Evolutionary conservation across 108 stramenopile species (phyloP).

Genomic region (Licmophora abbreviata): DNA sequence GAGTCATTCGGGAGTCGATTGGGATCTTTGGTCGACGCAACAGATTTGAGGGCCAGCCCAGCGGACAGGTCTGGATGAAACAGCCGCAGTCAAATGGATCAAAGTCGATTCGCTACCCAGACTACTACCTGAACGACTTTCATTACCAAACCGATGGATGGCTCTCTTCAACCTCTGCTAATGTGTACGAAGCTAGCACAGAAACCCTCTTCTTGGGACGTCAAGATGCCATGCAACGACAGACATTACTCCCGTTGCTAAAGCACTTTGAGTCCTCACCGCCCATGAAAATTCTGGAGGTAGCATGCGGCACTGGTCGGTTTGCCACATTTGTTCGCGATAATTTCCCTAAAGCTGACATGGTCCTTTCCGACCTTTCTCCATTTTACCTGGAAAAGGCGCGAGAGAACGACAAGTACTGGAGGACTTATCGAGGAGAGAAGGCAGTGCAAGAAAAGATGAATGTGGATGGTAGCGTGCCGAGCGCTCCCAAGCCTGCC

Average conservation of each 20-base stretch:
- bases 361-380: slow-evolving; percentile 27
- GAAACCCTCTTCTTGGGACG: slow-evolving; percentile 49
- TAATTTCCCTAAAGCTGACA: slow-evolving; percentile 26
- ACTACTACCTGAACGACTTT: slow-evolving; percentile 31
- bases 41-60: slow-evolving; percentile 3
- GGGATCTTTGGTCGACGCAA: slow-evolving; percentile 18
- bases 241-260: slow-evolving; percentile 11
- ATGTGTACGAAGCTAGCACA: slow-evolving; percentile 32
- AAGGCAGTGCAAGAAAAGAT: background rate
- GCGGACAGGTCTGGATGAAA: background rate
- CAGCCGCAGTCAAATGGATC: background rate
- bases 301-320: slow-evolving; percentile 53
- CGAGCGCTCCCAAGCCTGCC: slow-evolving; percentile 6
- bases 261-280: background rate
- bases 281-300: slow-evolving; percentile 31
- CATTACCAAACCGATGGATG: slow-evolving; percentile 49
- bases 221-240: slow-evolving; percentile 42
- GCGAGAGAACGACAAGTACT: slow-evolving; percentile 22
- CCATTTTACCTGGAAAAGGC: slow-evolving; percentile 35
- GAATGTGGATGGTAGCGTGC: background rate
- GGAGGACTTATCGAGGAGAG: slow-evolving; percentile 11
- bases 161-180: slow-evolving; percentile 24
- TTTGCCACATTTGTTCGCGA: slow-evolving; percentile 42
- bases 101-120: slow-evolving; percentile 16
- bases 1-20: slow-evolving; percentile 18